These are phyloP conservation scores for Oenanthe javanica DNA, from an alignment of 140 eudicot species.

Conservation along the genomic window DNA sequence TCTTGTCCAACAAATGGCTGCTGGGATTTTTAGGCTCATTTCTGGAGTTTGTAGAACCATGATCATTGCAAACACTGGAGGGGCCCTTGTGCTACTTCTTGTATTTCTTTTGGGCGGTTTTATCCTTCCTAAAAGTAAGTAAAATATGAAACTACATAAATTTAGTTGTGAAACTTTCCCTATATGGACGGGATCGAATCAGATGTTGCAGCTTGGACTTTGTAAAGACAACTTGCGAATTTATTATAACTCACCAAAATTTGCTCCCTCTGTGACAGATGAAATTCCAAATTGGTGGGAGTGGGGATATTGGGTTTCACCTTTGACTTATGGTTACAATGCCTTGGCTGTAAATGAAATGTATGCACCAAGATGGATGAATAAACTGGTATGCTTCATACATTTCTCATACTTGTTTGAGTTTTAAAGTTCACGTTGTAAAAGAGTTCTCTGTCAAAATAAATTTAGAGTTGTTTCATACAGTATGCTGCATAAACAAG, in stretches of 20 bases:
- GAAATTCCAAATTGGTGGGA: conserved; percentile 84
- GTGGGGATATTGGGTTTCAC: conserved; percentile 95
- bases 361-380: conserved; percentile 90
- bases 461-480: background rate
- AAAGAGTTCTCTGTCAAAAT: background rate
- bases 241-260: background rate
- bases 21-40: conserved; percentile 76
- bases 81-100: conserved; percentile 69
- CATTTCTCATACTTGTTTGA: background rate
- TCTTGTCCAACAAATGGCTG: conserved; percentile 91
- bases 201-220: background rate
- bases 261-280: conserved; percentile 30
- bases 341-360: conserved; percentile 77
- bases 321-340: conserved; percentile 74
- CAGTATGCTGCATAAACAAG: background rate
- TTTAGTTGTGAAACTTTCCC: background rate
- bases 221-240: background rate
- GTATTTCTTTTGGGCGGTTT: conserved; percentile 96
- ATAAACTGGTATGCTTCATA: conserved; percentile 42
- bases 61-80: conserved; percentile 89
- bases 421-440: background rate
- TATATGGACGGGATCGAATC: background rate
- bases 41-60: conserved; percentile 81
- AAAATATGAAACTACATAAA: background rate
- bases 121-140: conserved; percentile 87